Base-by-base conservation (phyloP, 352 stramenopile species). In the Globisporangium mamillatum region DNA sequence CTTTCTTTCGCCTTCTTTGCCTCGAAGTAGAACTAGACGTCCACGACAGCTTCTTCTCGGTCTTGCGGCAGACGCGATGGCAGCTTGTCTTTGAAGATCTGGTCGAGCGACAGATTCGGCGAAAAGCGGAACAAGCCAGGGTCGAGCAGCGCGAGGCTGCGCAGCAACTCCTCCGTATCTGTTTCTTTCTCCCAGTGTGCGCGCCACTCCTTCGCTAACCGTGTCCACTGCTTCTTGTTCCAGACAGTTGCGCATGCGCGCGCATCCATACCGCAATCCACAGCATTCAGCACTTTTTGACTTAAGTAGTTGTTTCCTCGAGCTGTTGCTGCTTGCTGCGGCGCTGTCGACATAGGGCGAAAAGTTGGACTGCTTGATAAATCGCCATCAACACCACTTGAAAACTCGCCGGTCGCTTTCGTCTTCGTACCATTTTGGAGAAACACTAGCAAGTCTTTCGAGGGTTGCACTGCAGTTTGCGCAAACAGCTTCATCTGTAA, bases 61-160 rank as follows among this genome's bases (percentile, higher is more conserved):
- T 84, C 82, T 52, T 91, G 83, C 41, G 78, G 80, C 5, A 91
- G 72, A 50, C 85, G 75, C 24, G 85, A 93, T 20, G 77, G 78
- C 41, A 93, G 68, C 61, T 90, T 91, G 44, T 91, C 82, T 25
- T 91, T 92, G 62, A 93, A 93, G 62, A 91, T 80, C 60, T 92
- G 75, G 25, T 89, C 77, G 25, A 93, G 67, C 5, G 76, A 78
- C 53, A 92, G 38, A 56, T 78, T 67, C 44, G 67, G 34, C 14
- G 74, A 66, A 56, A 83, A 54, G 59, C 67, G 25, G 62, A 65
- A 73, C 20, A 71, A 10, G 52, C 62, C 69, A n/a, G 71, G 57
- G 41, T 87, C 64, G 52, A 85, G 63, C 48, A 77, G 58, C 36
- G 65, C 56, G 24, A 76, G 75, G 20, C 56, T 76, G 38, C 80